Evolutionary conservation across 1,284 basidiomycete genomes (phyloP), one percentile per base, ranked within the genome.

Genomic region (Heterobasidion annosum): DNA sequence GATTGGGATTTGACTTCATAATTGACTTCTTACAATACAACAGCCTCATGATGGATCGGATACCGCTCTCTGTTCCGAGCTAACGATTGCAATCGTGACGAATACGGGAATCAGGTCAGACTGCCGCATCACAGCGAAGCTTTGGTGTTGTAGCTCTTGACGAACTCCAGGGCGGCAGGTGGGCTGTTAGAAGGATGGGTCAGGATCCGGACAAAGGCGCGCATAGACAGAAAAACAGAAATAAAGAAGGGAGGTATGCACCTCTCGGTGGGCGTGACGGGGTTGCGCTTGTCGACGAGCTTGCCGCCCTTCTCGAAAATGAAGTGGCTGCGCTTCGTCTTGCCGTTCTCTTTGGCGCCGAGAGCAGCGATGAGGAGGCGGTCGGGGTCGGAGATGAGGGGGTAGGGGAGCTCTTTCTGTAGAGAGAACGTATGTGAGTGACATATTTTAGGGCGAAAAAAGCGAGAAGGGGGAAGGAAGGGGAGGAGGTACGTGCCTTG

Each of bases 291-390:
- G 34, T 94, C 86, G 13, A 94, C 69, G 43, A 96, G 74, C 67
- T 90, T 90, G 1, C 92, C 93, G 8, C 89, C 91, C 68, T 91
- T 88, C 61, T 82, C 89, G 61, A 96, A 94, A 59, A 96, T 81
- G 68, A 95, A 95, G 68, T 95, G 92, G 58, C 88, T 92, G 16
- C 93, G 81, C 69, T 89, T 88, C 47, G 90, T 92, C 72, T 83
- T 90, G 48, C 85, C 88, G 2, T 84, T 87, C 48, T 83, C 82
- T 40, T 54, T 55, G 1, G 93, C 92, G 13, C 93, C 94, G 40
- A 98, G 77, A 8, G 82, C 82, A 51, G 78, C 79, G 64, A 98
- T 40, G 37, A 98, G 75, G 42, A 77, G 67, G 44, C 87, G 81
- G 65, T 93, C 82, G 18, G 89, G 91, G 68, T 98, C 95, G 8